Base-by-base conservation (phyloP, 306 rosid genomes). In the Mucuna pruriens region DNA sequence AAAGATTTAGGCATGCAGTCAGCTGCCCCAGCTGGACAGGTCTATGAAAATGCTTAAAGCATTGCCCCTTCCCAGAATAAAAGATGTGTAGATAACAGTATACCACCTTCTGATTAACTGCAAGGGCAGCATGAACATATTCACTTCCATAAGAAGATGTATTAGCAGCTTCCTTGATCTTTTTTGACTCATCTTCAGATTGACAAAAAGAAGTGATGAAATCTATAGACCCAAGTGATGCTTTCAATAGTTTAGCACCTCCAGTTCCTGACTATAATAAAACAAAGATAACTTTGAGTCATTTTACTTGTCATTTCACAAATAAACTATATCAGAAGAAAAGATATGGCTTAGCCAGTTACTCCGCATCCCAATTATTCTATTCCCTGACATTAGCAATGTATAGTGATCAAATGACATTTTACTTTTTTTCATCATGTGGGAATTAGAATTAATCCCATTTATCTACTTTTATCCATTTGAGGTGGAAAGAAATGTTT, bases 221-320 rank as follows among this genome's bases (percentile, higher is more conserved):
- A 88, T 95, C 99, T 60, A 95, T 91, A 77, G 98, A 95, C 69
- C 99, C 99, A 83, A 95, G 97, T 57, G 97, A 88, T 9, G 99
- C 98, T 77, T 87, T 86, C 80, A 91, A 84, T 71, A 88, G 85
- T 82, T 87, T 86, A 65, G 83, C 87, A 46, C 89, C 87, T 78
- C 58, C 90, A 60, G 76, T 73, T 93, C 90, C 90, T 74, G 91
- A 87, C 98, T 90, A 81, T 83, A 93, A 80, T 80, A 84, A 80
- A 86, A 85, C 17, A 80, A 83, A 78, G 70, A 80, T 13, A 66
- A 81, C 80, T 80, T 78, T 36, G 64, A 79, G 85, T 83, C 81
- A 83, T 62, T 85, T 49, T 66, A 65, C 45, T 39, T 60, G 62
- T 74, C 51, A 84, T 64, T 31, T 72, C 46, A 68, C 17, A 69